phyloP scores from a whole-genome alignment of 2,329 filamentous ascomycete species.

The Aureobasidium sp. region DNA sequence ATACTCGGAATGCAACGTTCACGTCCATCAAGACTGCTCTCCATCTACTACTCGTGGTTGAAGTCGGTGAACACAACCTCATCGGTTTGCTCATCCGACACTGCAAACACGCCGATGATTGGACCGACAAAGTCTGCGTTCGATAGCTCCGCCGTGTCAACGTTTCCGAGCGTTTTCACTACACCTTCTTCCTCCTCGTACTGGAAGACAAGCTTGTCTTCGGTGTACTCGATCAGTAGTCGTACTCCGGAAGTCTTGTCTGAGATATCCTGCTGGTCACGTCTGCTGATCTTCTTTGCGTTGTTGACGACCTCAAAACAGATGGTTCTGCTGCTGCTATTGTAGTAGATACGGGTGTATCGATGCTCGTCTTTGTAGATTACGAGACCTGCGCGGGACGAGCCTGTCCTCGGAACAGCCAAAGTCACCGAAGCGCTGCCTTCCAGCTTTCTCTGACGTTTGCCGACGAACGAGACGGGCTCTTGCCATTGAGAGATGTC shows the following conservation, averaged over 20 bases:
- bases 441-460: background rate
- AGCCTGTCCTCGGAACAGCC: background rate
- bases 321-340: background rate
- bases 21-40: background rate
- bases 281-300: background rate
- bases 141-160: slow-evolving; percentile 4
- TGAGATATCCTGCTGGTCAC: background rate
- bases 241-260: background rate
- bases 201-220: background rate
- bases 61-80: background rate
- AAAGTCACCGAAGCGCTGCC: background rate
- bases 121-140: slow-evolving; percentile 10
- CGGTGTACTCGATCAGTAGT: background rate
- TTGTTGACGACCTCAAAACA: slow-evolving; percentile 3
- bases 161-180: background rate
- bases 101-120: background rate
- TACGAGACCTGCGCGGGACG: background rate
- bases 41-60: background rate
- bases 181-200: background rate
- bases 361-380: slow-evolving; percentile 8
- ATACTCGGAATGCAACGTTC: background rate
- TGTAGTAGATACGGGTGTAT: background rate
- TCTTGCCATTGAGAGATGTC: slow-evolving; percentile 1
- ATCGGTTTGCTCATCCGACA: background rate
- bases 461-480: background rate